Evolutionary conservation across 352 stramenopile species (phyloP).

Genomic region (Pythium vanterpoolii): DNA sequence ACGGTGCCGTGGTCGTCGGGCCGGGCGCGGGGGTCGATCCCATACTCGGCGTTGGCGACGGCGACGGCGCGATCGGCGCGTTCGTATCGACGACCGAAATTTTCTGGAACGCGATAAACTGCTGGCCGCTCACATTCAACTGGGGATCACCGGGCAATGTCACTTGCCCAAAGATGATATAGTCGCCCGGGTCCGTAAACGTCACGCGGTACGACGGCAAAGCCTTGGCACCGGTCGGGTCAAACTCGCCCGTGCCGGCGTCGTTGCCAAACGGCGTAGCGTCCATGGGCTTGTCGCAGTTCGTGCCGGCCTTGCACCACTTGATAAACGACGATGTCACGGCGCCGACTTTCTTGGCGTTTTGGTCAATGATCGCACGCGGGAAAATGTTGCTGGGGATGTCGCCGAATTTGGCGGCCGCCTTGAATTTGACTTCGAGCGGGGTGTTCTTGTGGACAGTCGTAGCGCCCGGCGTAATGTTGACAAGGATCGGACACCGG

Average conservation of each 20-base stretch:
- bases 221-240: constrained; percentile 36
- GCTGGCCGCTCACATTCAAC: constrained; percentile 44
- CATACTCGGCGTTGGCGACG: constrained; percentile 9
- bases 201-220: constrained; percentile 49
- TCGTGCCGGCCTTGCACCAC: constrained; percentile 58
- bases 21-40: constrained; percentile 19
- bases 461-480: constrained; percentile 38
- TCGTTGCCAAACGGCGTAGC: constrained; percentile 33
- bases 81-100: constrained; percentile 55
- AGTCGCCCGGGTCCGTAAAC: constrained; percentile 49
- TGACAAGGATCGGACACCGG: constrained; percentile 56
- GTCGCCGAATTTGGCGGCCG: constrained; percentile 31
- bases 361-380: constrained; percentile 42
- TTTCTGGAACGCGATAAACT: constrained; percentile 70
- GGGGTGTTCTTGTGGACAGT: constrained; percentile 49
- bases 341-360: constrained; percentile 27
- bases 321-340: constrained; percentile 48
- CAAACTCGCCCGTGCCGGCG: constrained; percentile 37
- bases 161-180: constrained; percentile 62
- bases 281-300: constrained; percentile 54
- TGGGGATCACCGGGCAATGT: constrained; percentile 40
- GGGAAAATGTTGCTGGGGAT: constrained; percentile 54
- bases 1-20: constrained; percentile 1
- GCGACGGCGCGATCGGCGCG: constrained; percentile 30
- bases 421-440: constrained; percentile 54